phyloP scores from a whole-genome alignment of 2,329 filamentous ascomycete species.

The Cordyceps militaris region DNA sequence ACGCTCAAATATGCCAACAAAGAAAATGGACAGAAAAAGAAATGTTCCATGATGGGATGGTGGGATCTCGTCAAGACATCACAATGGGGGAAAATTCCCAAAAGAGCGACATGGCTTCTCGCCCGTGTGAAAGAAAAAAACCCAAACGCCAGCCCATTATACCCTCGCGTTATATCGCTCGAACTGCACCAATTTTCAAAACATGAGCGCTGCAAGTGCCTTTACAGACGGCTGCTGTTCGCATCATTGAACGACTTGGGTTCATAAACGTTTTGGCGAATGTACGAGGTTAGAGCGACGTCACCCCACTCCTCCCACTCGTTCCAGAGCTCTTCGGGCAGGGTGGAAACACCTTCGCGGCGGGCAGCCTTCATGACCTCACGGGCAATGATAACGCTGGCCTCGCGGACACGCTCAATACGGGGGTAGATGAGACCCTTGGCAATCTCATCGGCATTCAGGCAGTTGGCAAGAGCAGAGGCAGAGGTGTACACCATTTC shows the following conservation, averaged over 20 bases:
- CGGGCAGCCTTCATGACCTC: conserved; percentile 92
- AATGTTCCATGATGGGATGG: background rate
- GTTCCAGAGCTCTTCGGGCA: conserved; percentile 62
- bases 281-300: conserved; percentile 52
- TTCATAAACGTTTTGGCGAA: conserved; percentile 55
- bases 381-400: conserved; percentile 76
- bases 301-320: conserved; percentile 69
- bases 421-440: conserved; percentile 84
- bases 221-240: conserved; percentile 26
- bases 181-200: background rate
- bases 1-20: conserved; percentile 10
- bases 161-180: conserved; percentile 5
- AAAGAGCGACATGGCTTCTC: background rate
- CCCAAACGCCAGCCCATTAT: conserved; percentile 7
- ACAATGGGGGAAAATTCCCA: background rate
- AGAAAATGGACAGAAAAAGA: background rate
- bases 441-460: conserved; percentile 74
- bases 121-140: background rate
- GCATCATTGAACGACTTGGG: conserved; percentile 39
- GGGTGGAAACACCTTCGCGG: conserved; percentile 64
- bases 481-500: conserved; percentile 96
- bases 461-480: conserved; percentile 66
- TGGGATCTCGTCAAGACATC: background rate
- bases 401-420: conserved; percentile 85
- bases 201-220: background rate